Conservation (phyloP, 208 protist genomes). For the Sergeia podlipaevii region DNA sequence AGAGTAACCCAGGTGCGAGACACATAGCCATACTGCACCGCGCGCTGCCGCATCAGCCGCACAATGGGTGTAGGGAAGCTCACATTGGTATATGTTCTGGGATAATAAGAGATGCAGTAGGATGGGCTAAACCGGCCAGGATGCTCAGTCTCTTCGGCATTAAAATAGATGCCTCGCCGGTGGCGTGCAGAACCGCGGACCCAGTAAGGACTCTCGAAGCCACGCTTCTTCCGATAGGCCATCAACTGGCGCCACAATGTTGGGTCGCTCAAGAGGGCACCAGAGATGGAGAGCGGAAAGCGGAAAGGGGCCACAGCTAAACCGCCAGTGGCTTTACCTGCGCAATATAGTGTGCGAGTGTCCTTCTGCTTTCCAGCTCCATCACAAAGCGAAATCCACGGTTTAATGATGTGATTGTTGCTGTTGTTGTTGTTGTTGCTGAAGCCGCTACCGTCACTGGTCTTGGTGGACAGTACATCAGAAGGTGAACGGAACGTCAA, state of each 20-base stretch:
- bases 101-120: conserved; percentile 55
- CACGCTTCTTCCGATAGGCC: conserved; percentile 5
- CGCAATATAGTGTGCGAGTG: no score
- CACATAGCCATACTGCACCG: conserved; percentile 66
- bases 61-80: conserved; percentile 27
- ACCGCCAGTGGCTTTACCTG: no score
- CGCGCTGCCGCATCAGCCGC: conserved; percentile 53
- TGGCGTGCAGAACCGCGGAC: background rate
- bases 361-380: no score
- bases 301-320: no score
- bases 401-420: background rate
- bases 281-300: conserved; percentile 22
- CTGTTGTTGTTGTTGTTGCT: background rate
- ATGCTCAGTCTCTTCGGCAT: conserved; percentile 31
- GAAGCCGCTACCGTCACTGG: background rate
- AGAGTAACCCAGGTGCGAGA: conserved; percentile 71
- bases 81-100: conserved; percentile 46
- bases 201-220: conserved; percentile 61
- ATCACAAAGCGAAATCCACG: background rate
- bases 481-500: no score
- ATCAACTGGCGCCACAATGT: conserved; percentile 8
- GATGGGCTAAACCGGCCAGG: conserved; percentile 65
- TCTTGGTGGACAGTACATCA: no score
- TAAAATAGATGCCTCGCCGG: conserved; percentile 5
- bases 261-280: conserved; percentile 23